Evolutionary conservation across 371 early-diverging fungal genomes (phyloP).

Genomic region (Blyttiomyces sp.): DNA sequence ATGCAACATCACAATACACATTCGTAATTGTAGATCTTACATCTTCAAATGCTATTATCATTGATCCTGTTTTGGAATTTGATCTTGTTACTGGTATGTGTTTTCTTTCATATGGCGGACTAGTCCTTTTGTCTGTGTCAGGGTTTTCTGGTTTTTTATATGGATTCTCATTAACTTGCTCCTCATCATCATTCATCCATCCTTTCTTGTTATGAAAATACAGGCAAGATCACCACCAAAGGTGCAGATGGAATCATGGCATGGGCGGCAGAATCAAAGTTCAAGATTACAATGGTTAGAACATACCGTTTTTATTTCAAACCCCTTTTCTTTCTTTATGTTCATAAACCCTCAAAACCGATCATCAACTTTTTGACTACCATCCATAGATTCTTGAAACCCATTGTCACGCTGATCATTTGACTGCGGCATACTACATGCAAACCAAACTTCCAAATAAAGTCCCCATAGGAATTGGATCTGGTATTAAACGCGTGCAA

Average conservation of each 20-base stretch:
- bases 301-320: too few species aligned
- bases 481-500: constrained; percentile 24
- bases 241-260: not conserved
- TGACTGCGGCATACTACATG: constrained; percentile 22
- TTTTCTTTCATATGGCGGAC: too few species aligned
- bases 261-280: not conserved
- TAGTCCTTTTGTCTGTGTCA: too few species aligned
- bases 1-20: constrained; percentile 4
- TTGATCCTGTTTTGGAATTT: constrained; percentile 31
- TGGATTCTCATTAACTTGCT: too few species aligned
- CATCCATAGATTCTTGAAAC: constrained; percentile 29
- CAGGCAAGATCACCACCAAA: too few species aligned
- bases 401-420: constrained; percentile 31
- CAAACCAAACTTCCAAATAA: constrained; percentile 7
- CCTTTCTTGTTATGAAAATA: constrained; percentile 9
- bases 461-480: constrained; percentile 19
- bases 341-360: too few species aligned
- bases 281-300: too few species aligned
- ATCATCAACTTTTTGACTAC: too few species aligned
- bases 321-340: too few species aligned
- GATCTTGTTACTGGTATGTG: constrained; percentile 7
- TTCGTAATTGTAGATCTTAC: constrained; percentile 7
- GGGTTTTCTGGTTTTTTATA: too few species aligned
- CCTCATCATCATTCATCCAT: constrained; percentile 11
- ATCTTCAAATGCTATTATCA: constrained; percentile 13